Conservation (phyloP, 495 filamentous ascomycete genomes). For the Tuber microsphaerosporum region DNA sequence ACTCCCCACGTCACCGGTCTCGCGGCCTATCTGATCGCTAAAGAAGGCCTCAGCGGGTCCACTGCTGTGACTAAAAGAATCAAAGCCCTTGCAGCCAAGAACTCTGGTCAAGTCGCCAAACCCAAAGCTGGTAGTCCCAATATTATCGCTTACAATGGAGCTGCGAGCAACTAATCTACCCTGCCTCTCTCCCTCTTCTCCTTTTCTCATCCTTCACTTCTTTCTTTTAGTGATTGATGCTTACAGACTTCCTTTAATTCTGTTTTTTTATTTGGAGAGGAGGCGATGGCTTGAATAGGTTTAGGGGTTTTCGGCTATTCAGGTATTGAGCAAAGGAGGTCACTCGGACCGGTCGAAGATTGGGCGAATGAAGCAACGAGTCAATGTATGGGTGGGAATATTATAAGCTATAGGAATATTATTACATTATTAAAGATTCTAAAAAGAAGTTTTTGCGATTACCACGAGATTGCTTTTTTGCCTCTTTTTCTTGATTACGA, state of each 20-base stretch:
- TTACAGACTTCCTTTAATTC: background rate
- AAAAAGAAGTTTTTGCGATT: background rate
- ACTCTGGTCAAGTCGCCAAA: slow-evolving; percentile 22
- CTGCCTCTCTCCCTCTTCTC: background rate
- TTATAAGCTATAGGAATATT: background rate
- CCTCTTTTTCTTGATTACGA: background rate
- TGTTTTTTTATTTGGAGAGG: background rate
- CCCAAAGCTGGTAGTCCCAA: slow-evolving; percentile 31
- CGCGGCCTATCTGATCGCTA: slow-evolving; percentile 52
- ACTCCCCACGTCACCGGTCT: slow-evolving; percentile 55
- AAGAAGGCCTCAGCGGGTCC: slow-evolving; percentile 39
- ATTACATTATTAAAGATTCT: background rate
- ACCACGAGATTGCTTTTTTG: background rate
- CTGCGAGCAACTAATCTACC: background rate
- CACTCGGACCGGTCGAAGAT: background rate
- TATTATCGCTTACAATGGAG: slow-evolving; percentile 41
- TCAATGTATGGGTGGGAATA: background rate
- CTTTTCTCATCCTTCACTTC: background rate
- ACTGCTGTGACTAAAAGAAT: slow-evolving; percentile 40
- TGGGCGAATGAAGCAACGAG: background rate
- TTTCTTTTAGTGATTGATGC: background rate
- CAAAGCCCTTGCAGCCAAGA: slow-evolving; percentile 40
- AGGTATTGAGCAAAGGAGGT: background rate
- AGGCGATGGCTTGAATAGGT: background rate
- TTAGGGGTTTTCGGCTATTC: background rate